Base-by-base conservation (phyloP, 2,329 filamentous ascomycete genomes). In the Colletotrichum sp. region DNA sequence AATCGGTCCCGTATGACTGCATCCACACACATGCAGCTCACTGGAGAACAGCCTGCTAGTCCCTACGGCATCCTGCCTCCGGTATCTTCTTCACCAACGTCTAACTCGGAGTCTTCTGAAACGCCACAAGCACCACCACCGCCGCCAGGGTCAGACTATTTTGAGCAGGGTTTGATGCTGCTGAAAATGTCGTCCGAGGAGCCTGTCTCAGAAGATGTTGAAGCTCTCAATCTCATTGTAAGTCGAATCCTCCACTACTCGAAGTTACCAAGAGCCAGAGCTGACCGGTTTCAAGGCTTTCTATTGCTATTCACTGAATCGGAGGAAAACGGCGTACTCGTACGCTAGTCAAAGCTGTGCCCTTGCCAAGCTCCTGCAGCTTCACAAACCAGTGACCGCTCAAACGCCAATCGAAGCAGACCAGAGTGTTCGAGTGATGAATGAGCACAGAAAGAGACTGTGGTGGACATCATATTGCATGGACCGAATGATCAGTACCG, bases 381-480 rank as follows among this genome's bases (percentile, higher is more conserved):
- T 77, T 1, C 65, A 77, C 16, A 71, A 76, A 13, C 73, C 73
- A 30, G 5, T 6, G 9, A 43, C 22, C 5, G 4, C 6, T 3
- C 10, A 32, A n/a, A 15, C n/a, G n/a, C 8, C 48, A 13, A 16
- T 12, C 2, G 12, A 13, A 9, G 15, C 8, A 28, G 28, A 18
- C 8, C 10, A 16, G 3, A 66, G 32, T n/a, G 2, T 27, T 4
- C n/a, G 69, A 16, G 12, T 77, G 7, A n/a, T 34, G 7, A 56
- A 66, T 9, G 76, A 77, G n/a, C 76, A 77, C 25, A 48, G 39
- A n/a, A 76, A 65, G 28, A 10, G 76, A 18, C 48, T 77, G 3
- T 77, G 74, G 74, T 77, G 76, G 74, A 77, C 76, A 5, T 73
- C 76, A 6, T 77, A 69, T 27, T 77, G 74, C 56, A 77, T 77